Percentiles rank a stretch among this genome's conserved stretches.
Evolutionary conservation across 1,284 basidiomycete genomes (phyloP).

Genomic region (Ustilago esculenta): DNA sequence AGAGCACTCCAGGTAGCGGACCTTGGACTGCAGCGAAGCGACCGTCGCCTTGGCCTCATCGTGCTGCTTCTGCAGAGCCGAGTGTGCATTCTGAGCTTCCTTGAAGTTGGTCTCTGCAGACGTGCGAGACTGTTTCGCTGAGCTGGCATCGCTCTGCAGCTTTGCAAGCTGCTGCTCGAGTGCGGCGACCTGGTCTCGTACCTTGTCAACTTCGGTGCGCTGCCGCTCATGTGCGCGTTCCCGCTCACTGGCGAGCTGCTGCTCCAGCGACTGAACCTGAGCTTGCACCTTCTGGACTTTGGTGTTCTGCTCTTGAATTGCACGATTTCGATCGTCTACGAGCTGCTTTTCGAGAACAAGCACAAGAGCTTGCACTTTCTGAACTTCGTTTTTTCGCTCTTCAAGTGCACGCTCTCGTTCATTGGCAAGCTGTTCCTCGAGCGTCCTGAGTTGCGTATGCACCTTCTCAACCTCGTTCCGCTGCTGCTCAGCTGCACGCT

Average conservation of each 20-base stretch:
- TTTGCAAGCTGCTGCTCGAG: conserved; percentile 13
- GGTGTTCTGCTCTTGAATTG: conserved; percentile 12
- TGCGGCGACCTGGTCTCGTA: neutral
- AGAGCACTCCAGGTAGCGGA: conserved; percentile 45
- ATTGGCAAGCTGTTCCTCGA: conserved; percentile 18
- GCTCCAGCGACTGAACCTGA: conserved; percentile 16
- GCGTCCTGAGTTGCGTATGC: conserved; percentile 6
- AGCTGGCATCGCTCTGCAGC: conserved; percentile 3
- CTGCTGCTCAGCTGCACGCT: conserved; percentile 21
- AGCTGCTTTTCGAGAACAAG: conserved; percentile 24
- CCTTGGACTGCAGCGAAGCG: conserved; percentile 40
- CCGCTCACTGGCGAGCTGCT: conserved; percentile 6
- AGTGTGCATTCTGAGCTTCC: conserved; percentile 21
- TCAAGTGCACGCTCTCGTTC: conserved; percentile 15
- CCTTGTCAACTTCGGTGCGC: conserved; percentile 9
- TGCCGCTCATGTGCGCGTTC: conserved; percentile 6
- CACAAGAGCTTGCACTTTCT: conserved; percentile 17
- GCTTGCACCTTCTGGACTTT: conserved; percentile 17
- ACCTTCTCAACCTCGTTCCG: conserved; percentile 14
- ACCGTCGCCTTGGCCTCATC: conserved; percentile 41
- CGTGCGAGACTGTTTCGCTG: conserved; percentile 12
- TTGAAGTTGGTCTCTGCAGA: conserved; percentile 26
- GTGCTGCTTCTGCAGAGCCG: conserved; percentile 36
- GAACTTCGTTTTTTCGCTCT: conserved; percentile 16
- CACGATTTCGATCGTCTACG: conserved; percentile 10